Evolutionary conservation across 1,284 basidiomycete genomes (phyloP), one percentile per base, ranked within the genome.

Genomic region (Agroathelia rolfsii): DNA sequence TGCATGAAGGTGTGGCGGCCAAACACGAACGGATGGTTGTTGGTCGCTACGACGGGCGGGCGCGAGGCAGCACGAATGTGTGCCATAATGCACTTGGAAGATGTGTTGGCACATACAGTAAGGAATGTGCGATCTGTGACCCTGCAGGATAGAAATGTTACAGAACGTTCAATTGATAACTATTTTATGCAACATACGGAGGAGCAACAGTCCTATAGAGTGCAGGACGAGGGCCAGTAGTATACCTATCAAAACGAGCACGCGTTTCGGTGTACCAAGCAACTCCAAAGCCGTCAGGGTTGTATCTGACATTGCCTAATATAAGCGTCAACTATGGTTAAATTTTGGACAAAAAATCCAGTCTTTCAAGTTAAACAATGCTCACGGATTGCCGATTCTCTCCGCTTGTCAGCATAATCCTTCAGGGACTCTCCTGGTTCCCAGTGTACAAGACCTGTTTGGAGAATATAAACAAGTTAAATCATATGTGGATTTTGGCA

Each of bases 1-100:
- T 61, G 59, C 50, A 58, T 58, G 45, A 62, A 59, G 21, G 48
- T 40, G 40, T 53, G 50, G 6, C 56, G 51, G 6, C 58, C 59
- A 35, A 59, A 59, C 7, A 43, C 39, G 45, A 56, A 61, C n/a
- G 59, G 59, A 42, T 61, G 58, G 42, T 47, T 50, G 50, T 62
- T 61, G 37, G 46, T 51, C 36, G 45, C 44, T 16, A 49, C 48
- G 41, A 57, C 51, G 11, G 46, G 42, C 5, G 45, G 27, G 20
- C 36, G 32, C 22, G 44, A 45, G 8, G 53, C 58, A 23, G 55
- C 54, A 35, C 58, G 51, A 37, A 61, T 52, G 43, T 60, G 58
- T 8, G 54, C 56, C 38, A 61, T 53, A 12, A 58, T 41, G 24
- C 48, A 42, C 24, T 32, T 46, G 17, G 55, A 42, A 25, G 52